Base-by-base conservation (phyloP, 1,139 yeast genomes). In the Trichomonascaceae sp. region DNA sequence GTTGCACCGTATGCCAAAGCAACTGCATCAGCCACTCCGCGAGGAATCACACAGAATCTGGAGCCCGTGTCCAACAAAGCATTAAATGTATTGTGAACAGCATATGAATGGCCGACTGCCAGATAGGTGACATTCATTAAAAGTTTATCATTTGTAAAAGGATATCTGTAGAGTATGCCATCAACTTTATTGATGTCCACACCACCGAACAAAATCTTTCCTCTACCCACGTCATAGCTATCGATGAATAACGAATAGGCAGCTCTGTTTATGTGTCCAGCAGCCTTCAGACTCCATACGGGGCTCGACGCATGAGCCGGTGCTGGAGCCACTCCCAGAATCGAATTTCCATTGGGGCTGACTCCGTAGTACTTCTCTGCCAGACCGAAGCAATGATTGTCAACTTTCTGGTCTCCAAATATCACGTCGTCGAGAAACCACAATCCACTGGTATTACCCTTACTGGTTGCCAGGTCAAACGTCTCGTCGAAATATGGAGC, bases 21-120 rank as follows among this genome's bases (percentile, higher is more conserved):
- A 39, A 66, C 55, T 3, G 60, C 57, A n/a, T 57, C 59, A 22
- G 63, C 53, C 10, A 63, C 41, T 12, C 55, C 55, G 48, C 62
- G 51, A 19, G 90, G 88, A 1, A 83, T 66, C 58, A 76, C 77
- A 13, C 85, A 74, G 52, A 81, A 69, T 1, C 90, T 81, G n/a
- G 90, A 79, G 47, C 93, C 93, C 3, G 88, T 79, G 67, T 85
- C 93, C 41, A 85, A 67, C 64, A 20, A 81, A 3, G 49, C 48
- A 41, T 43, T 38, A 24, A 50, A 44, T 15, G 52, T 24, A 19
- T 58, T 39, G 2, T 15, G 20, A 36, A 38, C 27, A 2, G 39
- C 5, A n/a, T 22, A 20, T 7, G 45, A 17, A n/a, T 51, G 51
- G 4, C 57, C 58, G 49, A 63, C 57, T 17, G 36, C 43, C 13